Percentiles rank a stretch among this genome's conserved stretches.
Conservation (phyloP, 2,329 filamentous ascomycete species). For the Myriosclerotinia scirpicola region DNA sequence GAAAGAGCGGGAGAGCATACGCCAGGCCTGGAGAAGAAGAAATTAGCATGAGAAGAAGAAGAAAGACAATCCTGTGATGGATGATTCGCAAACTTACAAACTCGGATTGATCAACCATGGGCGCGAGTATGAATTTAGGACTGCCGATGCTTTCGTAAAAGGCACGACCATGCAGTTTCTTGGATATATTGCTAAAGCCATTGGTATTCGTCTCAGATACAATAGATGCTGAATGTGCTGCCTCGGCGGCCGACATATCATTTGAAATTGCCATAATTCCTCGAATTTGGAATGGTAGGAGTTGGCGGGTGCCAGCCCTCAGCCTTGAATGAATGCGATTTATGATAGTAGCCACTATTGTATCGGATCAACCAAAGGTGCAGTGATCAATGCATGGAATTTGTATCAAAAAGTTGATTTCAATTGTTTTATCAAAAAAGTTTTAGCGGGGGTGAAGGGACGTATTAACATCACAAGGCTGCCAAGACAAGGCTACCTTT, state of each 20-base stretch:
- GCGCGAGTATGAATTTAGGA: constrained; percentile 86
- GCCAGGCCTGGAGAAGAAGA: constrained; percentile 71
- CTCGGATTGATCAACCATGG: constrained; percentile 98
- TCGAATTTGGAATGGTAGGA: constrained; percentile 22
- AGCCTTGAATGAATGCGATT: constrained; percentile 26
- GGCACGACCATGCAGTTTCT: constrained; percentile 76
- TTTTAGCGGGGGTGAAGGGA: constrained; percentile 8
- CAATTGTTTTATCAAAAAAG: neutral
- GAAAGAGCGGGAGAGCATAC: constrained; percentile 92
- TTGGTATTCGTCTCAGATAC: constrained; percentile 17
- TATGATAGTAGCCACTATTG: constrained; percentile 32
- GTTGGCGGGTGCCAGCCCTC: constrained; percentile 39
- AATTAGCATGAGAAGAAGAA: constrained; percentile 21
- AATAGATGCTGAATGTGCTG: neutral
- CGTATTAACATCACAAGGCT: neutral
- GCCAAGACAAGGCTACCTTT: neutral
- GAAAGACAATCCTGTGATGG: neutral
- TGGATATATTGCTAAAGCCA: neutral
- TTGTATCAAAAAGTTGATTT: neutral
- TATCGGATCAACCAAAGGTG: neutral
- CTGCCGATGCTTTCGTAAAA: constrained; percentile 96
- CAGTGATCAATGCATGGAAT: neutral
- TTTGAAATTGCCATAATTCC: constrained; percentile 30
- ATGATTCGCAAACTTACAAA: constrained; percentile 65
- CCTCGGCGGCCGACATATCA: constrained; percentile 24